Percentiles rank a stretch among this genome's conserved stretches.
Evolutionary conservation across 768 basidiomycete species (phyloP).

Genomic region (Tephrocybe sp.): DNA sequence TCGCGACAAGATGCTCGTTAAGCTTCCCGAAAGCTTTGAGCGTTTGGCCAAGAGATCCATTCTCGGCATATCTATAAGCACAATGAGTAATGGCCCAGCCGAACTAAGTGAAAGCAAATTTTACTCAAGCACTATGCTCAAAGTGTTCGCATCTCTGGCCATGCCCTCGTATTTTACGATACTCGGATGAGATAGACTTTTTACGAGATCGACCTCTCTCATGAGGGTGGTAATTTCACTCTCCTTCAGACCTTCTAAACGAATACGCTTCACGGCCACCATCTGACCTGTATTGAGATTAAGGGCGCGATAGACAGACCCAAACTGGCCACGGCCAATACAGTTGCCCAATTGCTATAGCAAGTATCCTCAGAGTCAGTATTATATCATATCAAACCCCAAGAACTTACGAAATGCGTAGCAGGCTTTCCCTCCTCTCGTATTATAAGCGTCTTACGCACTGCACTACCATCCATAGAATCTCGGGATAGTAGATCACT

Average conservation of each 20-base stretch:
- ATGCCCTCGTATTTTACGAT: slow-evolving; percentile 99
- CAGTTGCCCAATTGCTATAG: slow-evolving; percentile 94
- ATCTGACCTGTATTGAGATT: slow-evolving; percentile 94
- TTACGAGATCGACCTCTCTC: slow-evolving; percentile 92
- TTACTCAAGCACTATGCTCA: slow-evolving; percentile 94
- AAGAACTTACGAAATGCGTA: slow-evolving; percentile 72
- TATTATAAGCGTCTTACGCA: slow-evolving; percentile 70
- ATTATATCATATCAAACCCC: slow-evolving; percentile 5
- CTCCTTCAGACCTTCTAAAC: slow-evolving; percentile 86
- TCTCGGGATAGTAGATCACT: slow-evolving; percentile 65
- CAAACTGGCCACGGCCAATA: slow-evolving; percentile 96
- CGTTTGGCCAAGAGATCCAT: slow-evolving; percentile 91
- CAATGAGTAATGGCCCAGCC: slow-evolving; percentile 5
- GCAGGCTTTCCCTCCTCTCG: slow-evolving; percentile 79
- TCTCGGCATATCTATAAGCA: slow-evolving; percentile 84
- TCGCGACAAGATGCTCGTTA: slow-evolving; percentile 87
- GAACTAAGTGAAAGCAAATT: slow-evolving; percentile 28
- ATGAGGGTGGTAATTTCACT: slow-evolving; percentile 88
- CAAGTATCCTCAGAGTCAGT: slow-evolving; percentile 4
- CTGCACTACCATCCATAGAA: slow-evolving; percentile 60
- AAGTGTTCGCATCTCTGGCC: slow-evolving; percentile 81
- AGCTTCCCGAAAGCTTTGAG: slow-evolving; percentile 92
- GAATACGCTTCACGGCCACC: slow-evolving; percentile 98
- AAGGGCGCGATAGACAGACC: slow-evolving; percentile 90
- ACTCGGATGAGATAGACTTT: slow-evolving; percentile 87